Conservation (phyloP, 495 filamentous ascomycete species). For the Talaromyces proteolyticus region DNA sequence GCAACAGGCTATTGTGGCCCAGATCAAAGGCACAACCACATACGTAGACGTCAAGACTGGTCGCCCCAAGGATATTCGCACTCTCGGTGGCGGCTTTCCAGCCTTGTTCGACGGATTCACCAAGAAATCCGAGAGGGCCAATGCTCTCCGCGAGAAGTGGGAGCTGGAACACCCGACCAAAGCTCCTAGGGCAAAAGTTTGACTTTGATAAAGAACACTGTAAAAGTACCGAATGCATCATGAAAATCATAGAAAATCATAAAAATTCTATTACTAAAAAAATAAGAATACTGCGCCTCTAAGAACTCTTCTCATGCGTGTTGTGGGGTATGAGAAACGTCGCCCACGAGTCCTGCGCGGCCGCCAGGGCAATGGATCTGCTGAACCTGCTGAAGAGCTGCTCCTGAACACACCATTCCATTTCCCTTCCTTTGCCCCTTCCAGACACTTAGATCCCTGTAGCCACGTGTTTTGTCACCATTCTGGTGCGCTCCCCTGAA, state of each 20-base stretch:
- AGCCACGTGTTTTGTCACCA: neutral
- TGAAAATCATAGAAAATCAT: neutral
- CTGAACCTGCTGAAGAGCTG: too few relatives aligned
- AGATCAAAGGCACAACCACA: constrained; percentile 16
- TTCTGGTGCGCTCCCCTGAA: neutral
- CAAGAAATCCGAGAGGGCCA: constrained; percentile 14
- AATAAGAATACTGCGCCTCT: neutral
- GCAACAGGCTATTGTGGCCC: constrained; percentile 24
- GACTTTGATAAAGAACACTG: neutral
- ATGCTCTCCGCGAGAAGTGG: constrained; percentile 15
- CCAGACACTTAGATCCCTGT: neutral
- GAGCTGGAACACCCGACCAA: constrained; percentile 3
- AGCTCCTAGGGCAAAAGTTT: neutral
- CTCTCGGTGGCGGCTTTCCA: constrained; percentile 17
- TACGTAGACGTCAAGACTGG: constrained; percentile 18
- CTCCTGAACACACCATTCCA: too few relatives aligned
- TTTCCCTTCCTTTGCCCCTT: too few relatives aligned
- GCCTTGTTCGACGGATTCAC: constrained; percentile 15
- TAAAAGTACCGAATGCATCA: neutral
- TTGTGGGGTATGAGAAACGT: neutral
- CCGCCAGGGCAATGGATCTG: too few relatives aligned
- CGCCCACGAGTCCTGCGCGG: too few relatives aligned
- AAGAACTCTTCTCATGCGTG: neutral
- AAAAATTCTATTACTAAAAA: neutral
- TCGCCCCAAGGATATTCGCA: constrained; percentile 20